Conservation (phyloP, 441 rosid genomes). For the Biscutella laevigata region DNA sequence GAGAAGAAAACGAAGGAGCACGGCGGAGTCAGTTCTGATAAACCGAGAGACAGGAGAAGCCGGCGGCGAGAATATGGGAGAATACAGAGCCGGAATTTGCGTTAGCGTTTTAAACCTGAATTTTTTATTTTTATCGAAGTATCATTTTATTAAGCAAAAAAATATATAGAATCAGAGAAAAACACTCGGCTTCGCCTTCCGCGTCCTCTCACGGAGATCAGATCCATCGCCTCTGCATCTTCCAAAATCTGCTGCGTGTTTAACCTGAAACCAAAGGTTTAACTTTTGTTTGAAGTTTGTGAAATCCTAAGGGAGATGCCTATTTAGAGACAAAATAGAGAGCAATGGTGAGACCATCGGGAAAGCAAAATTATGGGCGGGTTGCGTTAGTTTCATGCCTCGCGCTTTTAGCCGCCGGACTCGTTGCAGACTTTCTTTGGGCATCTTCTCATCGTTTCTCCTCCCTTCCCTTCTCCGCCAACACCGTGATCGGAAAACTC, state of each 20-base stretch:
- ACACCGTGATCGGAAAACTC: constrained; percentile 5
- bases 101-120: constrained; percentile 15
- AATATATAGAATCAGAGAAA: neutral
- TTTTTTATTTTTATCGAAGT: neutral
- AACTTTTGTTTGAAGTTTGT: constrained; percentile 6
- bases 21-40: neutral
- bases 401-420: constrained; percentile 43
- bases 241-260: neutral
- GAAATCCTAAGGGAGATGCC: constrained; percentile 16
- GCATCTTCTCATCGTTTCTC: constrained; percentile 61
- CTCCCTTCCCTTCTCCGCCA: constrained; percentile 21
- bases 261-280: constrained; percentile 4
- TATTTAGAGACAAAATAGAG: constrained; percentile 4
- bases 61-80: constrained; percentile 8
- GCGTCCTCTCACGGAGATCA: constrained; percentile 15
- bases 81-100: neutral
- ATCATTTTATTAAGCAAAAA: neutral
- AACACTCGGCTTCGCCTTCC: neutral
- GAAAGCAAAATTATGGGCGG: constrained; percentile 41
- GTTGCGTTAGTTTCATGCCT: constrained; percentile 40
- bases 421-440: constrained; percentile 66
- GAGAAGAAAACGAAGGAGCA: neutral
- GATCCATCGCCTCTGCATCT: constrained; percentile 18
- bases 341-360: constrained; percentile 48
- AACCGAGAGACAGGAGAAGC: neutral